Conservation (phyloP, 768 basidiomycete species). For the Fistulinella prunicolor region DNA sequence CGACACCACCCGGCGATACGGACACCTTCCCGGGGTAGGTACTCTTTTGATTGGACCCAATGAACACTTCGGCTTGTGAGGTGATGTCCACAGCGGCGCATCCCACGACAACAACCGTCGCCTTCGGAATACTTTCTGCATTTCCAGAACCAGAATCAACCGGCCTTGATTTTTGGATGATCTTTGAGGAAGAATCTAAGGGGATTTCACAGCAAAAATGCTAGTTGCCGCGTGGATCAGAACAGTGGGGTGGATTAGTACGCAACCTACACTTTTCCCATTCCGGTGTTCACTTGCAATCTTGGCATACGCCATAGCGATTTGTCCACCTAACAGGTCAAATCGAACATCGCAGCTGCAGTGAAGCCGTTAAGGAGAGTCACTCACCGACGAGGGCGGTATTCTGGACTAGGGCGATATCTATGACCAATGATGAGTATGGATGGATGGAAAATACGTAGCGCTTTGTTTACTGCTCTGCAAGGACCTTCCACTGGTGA, state of each 20-base stretch:
- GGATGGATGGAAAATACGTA: not conserved
- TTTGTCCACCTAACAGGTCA: constrained; percentile 70
- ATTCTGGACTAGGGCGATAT: constrained; percentile 87
- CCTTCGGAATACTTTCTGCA: constrained; percentile 20
- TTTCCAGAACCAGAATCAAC: not conserved
- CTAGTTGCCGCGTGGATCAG: constrained; percentile 10
- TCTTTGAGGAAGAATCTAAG: not conserved
- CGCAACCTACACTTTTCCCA: constrained; percentile 18
- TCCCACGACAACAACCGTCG: constrained; percentile 72
- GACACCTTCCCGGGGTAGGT: constrained; percentile 78
- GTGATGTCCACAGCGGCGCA: constrained; percentile 90
- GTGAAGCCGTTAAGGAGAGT: not conserved
- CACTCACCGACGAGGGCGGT: constrained; percentile 76
- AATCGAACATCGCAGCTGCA: not conserved
- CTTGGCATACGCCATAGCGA: constrained; percentile 73
- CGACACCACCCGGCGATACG: constrained; percentile 84
- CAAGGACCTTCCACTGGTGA: constrained; percentile 75
- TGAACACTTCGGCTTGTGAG: constrained; percentile 41
- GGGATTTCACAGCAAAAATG: constrained; percentile 4
- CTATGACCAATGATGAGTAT: constrained; percentile 35
- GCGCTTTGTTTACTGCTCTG: constrained; percentile 52
- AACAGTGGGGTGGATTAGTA: not conserved
- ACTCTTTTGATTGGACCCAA: constrained; percentile 48
- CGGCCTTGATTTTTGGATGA: not conserved
- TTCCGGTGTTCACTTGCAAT: constrained; percentile 32